Conservation (phyloP, 2,329 filamentous ascomycete species). For the Colletotrichum tamarilloi region DNA sequence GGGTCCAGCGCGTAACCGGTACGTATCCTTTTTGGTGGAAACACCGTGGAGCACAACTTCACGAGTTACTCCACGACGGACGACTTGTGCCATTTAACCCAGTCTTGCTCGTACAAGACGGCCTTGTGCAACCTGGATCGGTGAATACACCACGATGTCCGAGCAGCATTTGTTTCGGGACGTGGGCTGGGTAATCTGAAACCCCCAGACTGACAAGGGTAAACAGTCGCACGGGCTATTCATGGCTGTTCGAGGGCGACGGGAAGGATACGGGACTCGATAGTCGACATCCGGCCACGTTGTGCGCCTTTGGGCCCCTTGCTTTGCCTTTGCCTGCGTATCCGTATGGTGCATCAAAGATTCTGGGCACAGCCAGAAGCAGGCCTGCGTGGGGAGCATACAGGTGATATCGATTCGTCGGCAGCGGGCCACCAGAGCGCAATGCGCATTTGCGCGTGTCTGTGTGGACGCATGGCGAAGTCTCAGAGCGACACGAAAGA, state of each 20-base stretch:
- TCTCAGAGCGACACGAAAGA: slow-evolving; percentile 11
- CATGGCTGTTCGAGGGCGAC: slow-evolving; percentile 12
- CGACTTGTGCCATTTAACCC: slow-evolving; percentile 15
- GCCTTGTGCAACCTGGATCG: slow-evolving; percentile 32
- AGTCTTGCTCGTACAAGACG: slow-evolving; percentile 21
- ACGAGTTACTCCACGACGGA: slow-evolving; percentile 14
- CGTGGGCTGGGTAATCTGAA: slow-evolving; percentile 25
- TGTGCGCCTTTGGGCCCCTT: neutral
- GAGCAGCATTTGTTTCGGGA: slow-evolving; percentile 27
- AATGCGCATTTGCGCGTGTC: slow-evolving; percentile 15
- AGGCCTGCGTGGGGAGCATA: neutral
- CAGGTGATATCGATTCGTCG: neutral
- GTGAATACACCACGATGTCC: slow-evolving; percentile 36
- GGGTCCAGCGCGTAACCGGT: neutral
- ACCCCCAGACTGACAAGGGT: slow-evolving; percentile 24
- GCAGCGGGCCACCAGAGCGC: neutral
- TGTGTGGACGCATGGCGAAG: slow-evolving; percentile 22
- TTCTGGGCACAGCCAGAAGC: neutral
- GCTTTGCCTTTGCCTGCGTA: neutral
- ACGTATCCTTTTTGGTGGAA: neutral
- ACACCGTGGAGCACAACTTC: slow-evolving; percentile 22
- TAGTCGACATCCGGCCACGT: slow-evolving; percentile 5
- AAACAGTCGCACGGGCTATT: slow-evolving; percentile 14
- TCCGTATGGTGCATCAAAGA: neutral
- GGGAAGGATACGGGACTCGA: slow-evolving; percentile 23